These are phyloP conservation scores for Tolypocladium nubicola DNA, from an alignment of 2,329 filamentous ascomycete genomes.

Conservation along the genomic window DNA sequence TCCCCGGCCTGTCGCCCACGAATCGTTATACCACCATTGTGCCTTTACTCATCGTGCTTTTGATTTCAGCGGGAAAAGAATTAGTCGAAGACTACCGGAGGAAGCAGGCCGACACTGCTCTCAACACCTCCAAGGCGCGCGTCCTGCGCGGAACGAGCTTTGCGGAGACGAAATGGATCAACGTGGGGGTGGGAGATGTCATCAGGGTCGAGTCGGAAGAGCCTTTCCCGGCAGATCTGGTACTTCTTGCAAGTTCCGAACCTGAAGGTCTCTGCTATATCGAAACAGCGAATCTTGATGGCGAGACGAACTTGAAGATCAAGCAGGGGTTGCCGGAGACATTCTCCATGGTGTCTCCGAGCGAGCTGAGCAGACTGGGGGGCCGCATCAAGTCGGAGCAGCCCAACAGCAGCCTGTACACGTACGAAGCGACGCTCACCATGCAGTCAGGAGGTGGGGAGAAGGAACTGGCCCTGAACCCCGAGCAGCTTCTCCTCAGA, in stretches of 20 bases:
- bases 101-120: slow-evolving; percentile 71
- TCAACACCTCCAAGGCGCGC: slow-evolving; percentile 80
- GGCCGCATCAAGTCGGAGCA: slow-evolving; percentile 89
- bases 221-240: slow-evolving; percentile 87
- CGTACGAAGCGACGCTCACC: slow-evolving; percentile 91
- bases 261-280: slow-evolving; percentile 98
- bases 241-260: slow-evolving; percentile 87
- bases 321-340: slow-evolving; percentile 97
- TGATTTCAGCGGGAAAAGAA: slow-evolving; percentile 95
- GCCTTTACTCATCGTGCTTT: slow-evolving; percentile 77
- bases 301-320: slow-evolving; percentile 97
- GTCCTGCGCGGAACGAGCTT: slow-evolving; percentile 79
- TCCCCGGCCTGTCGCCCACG: slow-evolving; percentile 87
- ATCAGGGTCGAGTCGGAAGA: slow-evolving; percentile 89
- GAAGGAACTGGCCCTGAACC: slow-evolving; percentile 80
- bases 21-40: slow-evolving; percentile 95
- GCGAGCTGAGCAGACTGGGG: slow-evolving; percentile 74
- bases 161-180: slow-evolving; percentile 83
- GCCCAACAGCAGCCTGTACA: slow-evolving; percentile 96
- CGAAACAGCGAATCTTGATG: slow-evolving; percentile 94
- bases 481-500: slow-evolving; percentile 85
- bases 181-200: slow-evolving; percentile 86
- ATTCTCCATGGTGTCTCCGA: slow-evolving; percentile 72
- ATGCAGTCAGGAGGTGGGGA: slow-evolving; percentile 85
- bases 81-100: slow-evolving; percentile 87